Percentiles rank a stretch among this genome's conserved stretches.
phyloP scores from a whole-genome alignment of 176 grass and related monocot genomes.

The Pontederia crassipes region DNA sequence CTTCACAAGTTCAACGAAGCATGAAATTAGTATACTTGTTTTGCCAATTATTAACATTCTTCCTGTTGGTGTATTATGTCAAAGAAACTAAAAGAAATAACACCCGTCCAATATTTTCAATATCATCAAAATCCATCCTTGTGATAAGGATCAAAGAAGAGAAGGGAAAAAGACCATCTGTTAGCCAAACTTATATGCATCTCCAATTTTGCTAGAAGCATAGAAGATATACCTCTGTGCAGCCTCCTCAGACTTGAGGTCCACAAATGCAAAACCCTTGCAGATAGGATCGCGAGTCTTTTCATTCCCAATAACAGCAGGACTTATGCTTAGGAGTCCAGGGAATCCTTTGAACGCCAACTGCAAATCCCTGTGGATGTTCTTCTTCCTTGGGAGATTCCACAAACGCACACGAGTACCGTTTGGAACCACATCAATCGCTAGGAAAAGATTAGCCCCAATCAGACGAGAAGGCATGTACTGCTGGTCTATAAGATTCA shows the following conservation, averaged over 20 bases:
- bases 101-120: no score
- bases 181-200: constrained; percentile 5
- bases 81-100: no score
- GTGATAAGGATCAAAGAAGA: neutral
- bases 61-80: no score
- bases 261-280: constrained; percentile 79
- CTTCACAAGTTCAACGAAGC: no score
- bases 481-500: no score
- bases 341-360: constrained; percentile 80
- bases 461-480: neutral
- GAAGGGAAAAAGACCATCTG: neutral
- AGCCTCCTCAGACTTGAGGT: constrained; percentile 49
- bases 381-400: constrained; percentile 91
- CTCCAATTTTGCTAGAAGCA: neutral
- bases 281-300: constrained; percentile 92
- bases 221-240: constrained; percentile 45
- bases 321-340: constrained; percentile 52
- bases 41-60: no score
- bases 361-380: constrained; percentile 82
- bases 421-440: constrained; percentile 18
- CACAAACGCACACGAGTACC: constrained; percentile 47
- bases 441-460: neutral
- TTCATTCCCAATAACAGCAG: constrained; percentile 61
- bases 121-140: no score
- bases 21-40: no score